phyloP scores from a whole-genome alignment of 2,329 filamentous ascomycete genomes.

The Hymenoscyphus repandus region DNA sequence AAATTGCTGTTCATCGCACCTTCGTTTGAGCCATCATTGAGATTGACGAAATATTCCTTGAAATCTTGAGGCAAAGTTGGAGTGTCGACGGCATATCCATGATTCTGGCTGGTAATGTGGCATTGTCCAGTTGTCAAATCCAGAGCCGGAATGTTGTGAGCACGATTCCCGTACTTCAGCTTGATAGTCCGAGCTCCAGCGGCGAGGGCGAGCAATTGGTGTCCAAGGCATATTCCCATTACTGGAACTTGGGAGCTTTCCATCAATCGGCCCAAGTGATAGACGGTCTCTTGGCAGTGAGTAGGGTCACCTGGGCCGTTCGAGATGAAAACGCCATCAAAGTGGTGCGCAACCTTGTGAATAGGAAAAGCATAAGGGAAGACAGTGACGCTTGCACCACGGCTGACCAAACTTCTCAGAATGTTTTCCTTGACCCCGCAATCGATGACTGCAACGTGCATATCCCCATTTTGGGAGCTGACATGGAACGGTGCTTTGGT shows the following conservation, averaged over 20 bases:
- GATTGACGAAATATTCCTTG: slow-evolving; percentile 97
- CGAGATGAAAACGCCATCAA: slow-evolving; percentile 97
- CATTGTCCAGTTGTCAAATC: slow-evolving; percentile 94
- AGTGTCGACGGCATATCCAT: slow-evolving; percentile 92
- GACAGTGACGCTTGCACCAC: slow-evolving; percentile 86
- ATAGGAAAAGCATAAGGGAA: slow-evolving; percentile 97
- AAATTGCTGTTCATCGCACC: slow-evolving; percentile 39
- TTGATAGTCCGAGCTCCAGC: slow-evolving; percentile 87
- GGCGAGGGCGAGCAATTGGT: slow-evolving; percentile 90
- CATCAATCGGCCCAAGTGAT: slow-evolving; percentile 87
- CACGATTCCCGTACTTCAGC: slow-evolving; percentile 98
- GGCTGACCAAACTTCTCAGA: slow-evolving; percentile 84
- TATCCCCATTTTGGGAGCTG: slow-evolving; percentile 72
- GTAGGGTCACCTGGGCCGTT: slow-evolving; percentile 98
- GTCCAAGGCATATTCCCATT: slow-evolving; percentile 96
- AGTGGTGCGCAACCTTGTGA: slow-evolving; percentile 96
- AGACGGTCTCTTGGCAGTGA: slow-evolving; percentile 90
- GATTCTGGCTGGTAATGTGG: slow-evolving; percentile 98
- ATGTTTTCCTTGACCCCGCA: slow-evolving; percentile 99
- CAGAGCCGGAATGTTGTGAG: slow-evolving; percentile 94
- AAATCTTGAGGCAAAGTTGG: slow-evolving; percentile 77
- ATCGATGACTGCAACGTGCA: slow-evolving; percentile 92
- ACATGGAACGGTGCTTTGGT: slow-evolving; percentile 98
- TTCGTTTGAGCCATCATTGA: slow-evolving; percentile 97
- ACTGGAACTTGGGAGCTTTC: slow-evolving; percentile 85